Base-by-base conservation (phyloP, 139 green algal genomes). In the Chlorella sp. region DNA sequence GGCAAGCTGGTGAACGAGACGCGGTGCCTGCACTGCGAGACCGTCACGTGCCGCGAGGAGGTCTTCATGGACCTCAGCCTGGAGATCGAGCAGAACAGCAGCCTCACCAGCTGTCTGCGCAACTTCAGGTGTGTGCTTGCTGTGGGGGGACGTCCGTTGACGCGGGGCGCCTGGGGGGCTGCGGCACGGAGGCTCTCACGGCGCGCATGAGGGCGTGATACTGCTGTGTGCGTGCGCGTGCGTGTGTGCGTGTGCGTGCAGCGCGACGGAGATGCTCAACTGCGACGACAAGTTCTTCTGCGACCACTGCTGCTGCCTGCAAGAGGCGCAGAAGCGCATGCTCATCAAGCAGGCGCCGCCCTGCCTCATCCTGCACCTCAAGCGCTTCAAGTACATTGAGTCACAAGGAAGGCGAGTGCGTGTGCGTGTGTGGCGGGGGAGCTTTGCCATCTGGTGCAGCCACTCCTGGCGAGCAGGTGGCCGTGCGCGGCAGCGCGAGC, bases 271-370 rank as follows among this genome's bases (percentile, higher is more conserved):
- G 74, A 93, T 90, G 49, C 72, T 98, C 49, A 77, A 88, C 29
- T 79, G 77, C 6, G 82, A 91, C 10, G 91, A 99, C 78, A 99
- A 99, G 84, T 99, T 98, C 81, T 93, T 92, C 74, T 99, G 95
- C 83, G 94, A 98, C 84, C 72, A 82, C 22, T 99, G 95, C 83
- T 87, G 90, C 68, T 91, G 91, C 77, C 70, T 93, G 60, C 91
- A 94, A 84, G 91, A 97, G 74, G 91, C 88, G n/a, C 87, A 97
- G 80, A 97, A 96, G 85, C 81, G 91, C 35, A 95, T 97, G 87
- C 85, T 89, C 61, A 84, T 97, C 30, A 90, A 91, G 71, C 72
- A 77, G 42, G 73, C 90, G 31, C 94, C 94, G 2, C 74, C 81
- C 22, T 88, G 96, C 60, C 87, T 99, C 31, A 92, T 93, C 64